Evolutionary conservation across 164 flowering plant genomes (phyloP).

Genomic region (Kalanchoe fedtschenkoi): DNA sequence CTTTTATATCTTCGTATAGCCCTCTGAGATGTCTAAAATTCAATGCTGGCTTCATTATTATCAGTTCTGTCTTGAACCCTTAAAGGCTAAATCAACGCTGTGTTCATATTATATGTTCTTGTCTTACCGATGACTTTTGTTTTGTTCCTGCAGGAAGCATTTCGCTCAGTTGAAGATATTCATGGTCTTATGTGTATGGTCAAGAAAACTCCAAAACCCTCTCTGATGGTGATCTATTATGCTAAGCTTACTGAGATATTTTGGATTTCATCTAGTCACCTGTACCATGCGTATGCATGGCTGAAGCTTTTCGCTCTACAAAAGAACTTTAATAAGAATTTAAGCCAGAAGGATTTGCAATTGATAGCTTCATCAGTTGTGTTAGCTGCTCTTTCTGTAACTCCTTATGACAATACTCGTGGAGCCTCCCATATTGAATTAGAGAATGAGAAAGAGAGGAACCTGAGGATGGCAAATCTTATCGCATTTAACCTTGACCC

Average conservation of each 20-base stretch:
- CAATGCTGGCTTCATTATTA: too few species aligned
- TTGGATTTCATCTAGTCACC: slow-evolving; percentile 70
- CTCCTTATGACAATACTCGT: slow-evolving; percentile 48
- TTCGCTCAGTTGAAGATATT: slow-evolving; percentile 88
- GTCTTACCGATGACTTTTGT: slow-evolving; percentile 4
- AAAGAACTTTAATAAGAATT: slow-evolving; percentile 76
- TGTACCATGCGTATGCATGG: slow-evolving; percentile 97
- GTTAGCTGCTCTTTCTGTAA: slow-evolving; percentile 71
- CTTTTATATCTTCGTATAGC: too few species aligned
- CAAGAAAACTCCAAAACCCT: slow-evolving; percentile 82
- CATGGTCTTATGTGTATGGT: slow-evolving; percentile 94
- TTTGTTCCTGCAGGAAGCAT: slow-evolving; percentile 65
- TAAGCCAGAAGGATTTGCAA: slow-evolving; percentile 81
- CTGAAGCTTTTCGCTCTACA: slow-evolving; percentile 70
- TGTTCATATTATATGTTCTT: not conserved
- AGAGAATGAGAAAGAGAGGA: slow-evolving; percentile 84
- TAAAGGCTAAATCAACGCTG: not conserved
- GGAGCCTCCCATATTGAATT: slow-evolving; percentile 80
- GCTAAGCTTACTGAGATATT: slow-evolving; percentile 81
- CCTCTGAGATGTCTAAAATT: too few species aligned
- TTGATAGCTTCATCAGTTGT: slow-evolving; percentile 86
- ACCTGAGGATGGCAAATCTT: slow-evolving; percentile 69
- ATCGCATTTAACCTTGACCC: slow-evolving; percentile 69
- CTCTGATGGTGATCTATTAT: slow-evolving; percentile 79
- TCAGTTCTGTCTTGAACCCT: not conserved